These are phyloP conservation scores for Plantago coronopus DNA, from an alignment of 305 asterid species.

Conservation along the genomic window DNA sequence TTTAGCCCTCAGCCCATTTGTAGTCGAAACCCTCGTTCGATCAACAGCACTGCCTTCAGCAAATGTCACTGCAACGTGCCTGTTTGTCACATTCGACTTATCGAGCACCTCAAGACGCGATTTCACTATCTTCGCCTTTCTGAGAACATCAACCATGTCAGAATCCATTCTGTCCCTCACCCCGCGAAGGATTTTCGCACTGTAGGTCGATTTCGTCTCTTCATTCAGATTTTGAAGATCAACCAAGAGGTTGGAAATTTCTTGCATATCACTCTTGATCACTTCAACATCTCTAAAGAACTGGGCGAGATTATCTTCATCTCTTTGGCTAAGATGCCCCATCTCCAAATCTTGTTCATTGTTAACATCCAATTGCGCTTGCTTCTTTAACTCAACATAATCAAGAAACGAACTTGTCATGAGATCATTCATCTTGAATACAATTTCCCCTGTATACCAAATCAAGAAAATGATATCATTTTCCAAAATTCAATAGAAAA, in stretches of 20 bases:
- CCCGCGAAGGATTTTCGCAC: slow-evolving; percentile 70
- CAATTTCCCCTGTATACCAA: slow-evolving; percentile 16
- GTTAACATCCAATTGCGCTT: slow-evolving; percentile 46
- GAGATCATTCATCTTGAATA: slow-evolving; percentile 74
- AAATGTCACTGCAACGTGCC: slow-evolving; percentile 30
- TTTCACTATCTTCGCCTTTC: slow-evolving; percentile 60
- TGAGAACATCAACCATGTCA: slow-evolving; percentile 58
- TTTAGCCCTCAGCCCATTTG: slow-evolving; percentile 56
- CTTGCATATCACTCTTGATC: slow-evolving; percentile 48
- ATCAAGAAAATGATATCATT: slow-evolving; percentile 15
- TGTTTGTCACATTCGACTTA: slow-evolving; percentile 44
- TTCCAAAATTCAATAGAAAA: slow-evolving; percentile 3
- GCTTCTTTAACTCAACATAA: slow-evolving; percentile 75
- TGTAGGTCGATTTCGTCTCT: slow-evolving; percentile 56
- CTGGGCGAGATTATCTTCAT: slow-evolving; percentile 40
- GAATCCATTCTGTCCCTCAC: slow-evolving; percentile 77
- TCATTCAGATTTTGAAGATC: slow-evolving; percentile 66
- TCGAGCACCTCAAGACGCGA: slow-evolving; percentile 55
- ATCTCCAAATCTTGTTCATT: slow-evolving; percentile 48
- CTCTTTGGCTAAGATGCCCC: slow-evolving; percentile 38
- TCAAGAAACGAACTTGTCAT: slow-evolving; percentile 70
- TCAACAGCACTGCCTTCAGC: slow-evolving; percentile 64
- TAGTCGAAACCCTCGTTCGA: slow-evolving; percentile 56
- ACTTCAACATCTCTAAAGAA: slow-evolving; percentile 62
- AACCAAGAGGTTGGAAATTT: slow-evolving; percentile 54